Evolutionary conservation across 164 flowering plant species (phyloP), one percentile per base, ranked within the genome.

Genomic region (Aristolochia contorta): DNA sequence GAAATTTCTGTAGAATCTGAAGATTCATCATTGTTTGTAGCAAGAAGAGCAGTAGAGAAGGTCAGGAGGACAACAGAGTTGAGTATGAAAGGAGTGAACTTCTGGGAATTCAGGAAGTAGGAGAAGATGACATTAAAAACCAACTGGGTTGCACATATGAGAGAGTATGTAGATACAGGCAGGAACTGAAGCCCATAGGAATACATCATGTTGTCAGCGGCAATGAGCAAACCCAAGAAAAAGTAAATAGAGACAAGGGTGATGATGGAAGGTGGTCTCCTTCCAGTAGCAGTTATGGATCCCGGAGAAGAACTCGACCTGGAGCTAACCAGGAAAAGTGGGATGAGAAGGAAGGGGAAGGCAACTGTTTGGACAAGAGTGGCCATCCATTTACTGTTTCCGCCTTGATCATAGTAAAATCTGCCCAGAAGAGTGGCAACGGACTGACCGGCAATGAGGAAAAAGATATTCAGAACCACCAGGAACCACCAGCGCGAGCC

Each of bases 101-200:
- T 72, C 37, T 77, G 78, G 4, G 73, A 58, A 55, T 77, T 77
- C 22, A 77, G 47, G 58, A 71, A 69, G 74, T 49, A 77, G 19
- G 78, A 66, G 33, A 73, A 70, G 60, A 71, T 30, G 0, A 67
- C 74, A 45, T 70, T 76, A 48, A 71, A 76, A 20, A 64, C 75
- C 65, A 76, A 66, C 54, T 73, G 77, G 37, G 72, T 61, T 8
- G 73, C 72, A 57, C 77, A 73, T 12, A 75, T 24, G 41, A 75
- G 71, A 14, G 79, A 68, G 61, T 70, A 76, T 3, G 79, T 76
- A 20, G 80, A 77, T 27, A 69, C 80, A 0, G 80, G 68, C 15
- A 77, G 69, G 61, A 68, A 77, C 25, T 66, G 20, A 4, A 74
- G 67, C 14, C 78, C 80, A 30, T 60, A 43, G 7, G 80, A 68